Percentiles rank a stretch among this genome's conserved stretches.
Evolutionary conservation across 2,329 filamentous ascomycete species (phyloP).

Genomic region (Emmonsiellopsis sp.): DNA sequence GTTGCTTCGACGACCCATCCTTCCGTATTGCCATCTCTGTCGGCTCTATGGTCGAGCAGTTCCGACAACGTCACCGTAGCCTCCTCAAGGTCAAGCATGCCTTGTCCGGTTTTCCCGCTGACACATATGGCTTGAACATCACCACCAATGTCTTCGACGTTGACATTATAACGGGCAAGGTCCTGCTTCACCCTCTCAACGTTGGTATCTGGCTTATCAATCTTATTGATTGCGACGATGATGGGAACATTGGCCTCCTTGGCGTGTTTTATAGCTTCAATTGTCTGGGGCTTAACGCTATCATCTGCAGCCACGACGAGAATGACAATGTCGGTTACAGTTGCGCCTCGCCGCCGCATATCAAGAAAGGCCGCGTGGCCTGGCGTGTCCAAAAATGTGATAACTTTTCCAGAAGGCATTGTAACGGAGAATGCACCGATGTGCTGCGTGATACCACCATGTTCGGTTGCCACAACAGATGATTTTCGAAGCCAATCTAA

Average conservation of each 20-base stretch:
- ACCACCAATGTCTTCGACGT: constrained; percentile 90
- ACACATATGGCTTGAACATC: constrained; percentile 88
- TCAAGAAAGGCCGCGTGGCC: constrained; percentile 91
- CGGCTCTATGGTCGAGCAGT: constrained; percentile 80
- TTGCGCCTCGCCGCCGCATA: constrained; percentile 91
- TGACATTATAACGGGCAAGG: constrained; percentile 69
- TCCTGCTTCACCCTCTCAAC: constrained; percentile 81
- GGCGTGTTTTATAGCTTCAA: constrained; percentile 93
- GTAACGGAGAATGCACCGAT: constrained; percentile 94
- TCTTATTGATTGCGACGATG: constrained; percentile 95
- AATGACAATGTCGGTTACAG: constrained; percentile 93
- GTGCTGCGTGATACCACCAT: constrained; percentile 96
- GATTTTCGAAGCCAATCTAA: constrained; percentile 89
- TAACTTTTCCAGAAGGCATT: constrained; percentile 75
- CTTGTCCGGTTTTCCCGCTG: constrained; percentile 85
- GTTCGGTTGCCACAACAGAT: constrained; percentile 80
- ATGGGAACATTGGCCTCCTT: constrained; percentile 80
- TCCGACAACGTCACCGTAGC: constrained; percentile 78
- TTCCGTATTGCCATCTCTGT: constrained; percentile 66
- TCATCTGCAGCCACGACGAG: constrained; percentile 94
- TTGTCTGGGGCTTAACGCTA: constrained; percentile 91
- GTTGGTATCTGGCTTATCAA: constrained; percentile 77
- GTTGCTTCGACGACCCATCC: constrained; percentile 91
- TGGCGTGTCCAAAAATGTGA: constrained; percentile 95
- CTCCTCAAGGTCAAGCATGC: constrained; percentile 88